Base-by-base conservation (phyloP, 176 grass and related monocot genomes). In the Oryza longistaminata region DNA sequence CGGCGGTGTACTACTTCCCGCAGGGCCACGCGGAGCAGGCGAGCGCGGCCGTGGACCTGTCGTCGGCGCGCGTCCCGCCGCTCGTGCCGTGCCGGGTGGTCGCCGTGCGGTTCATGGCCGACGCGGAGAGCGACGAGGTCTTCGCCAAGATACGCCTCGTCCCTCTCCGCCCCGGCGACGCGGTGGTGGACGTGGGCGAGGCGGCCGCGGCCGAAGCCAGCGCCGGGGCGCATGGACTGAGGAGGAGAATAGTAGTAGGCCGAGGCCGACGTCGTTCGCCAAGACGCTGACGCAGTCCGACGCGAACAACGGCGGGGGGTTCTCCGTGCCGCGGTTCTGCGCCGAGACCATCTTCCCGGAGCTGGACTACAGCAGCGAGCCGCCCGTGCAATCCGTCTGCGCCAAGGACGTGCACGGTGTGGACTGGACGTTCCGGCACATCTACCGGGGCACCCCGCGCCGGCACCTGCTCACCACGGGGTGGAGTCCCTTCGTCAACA, bases 21-120 rank as follows among this genome's bases (percentile, higher is more conserved):
- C 97, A 99, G 90, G 97, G 97, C 74, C 94, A 99, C 88, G 92
- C 90, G 9, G 97, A 99, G 97, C 93, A 99, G 58, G 92, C 96
- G 14, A 43, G 55, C 71, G 90, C 29, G 26, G 16, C 73, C 74
- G 80, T 83, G 53, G 83, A 95, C 85, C 68, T 91, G 3, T 52
- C 87, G 2, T 50, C 89, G 37, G 62, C 67, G 2, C 77, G 60
- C 68, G 81, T 93, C 43, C 89, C 91, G 13, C 44, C 93, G 1
- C 24, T 95, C 17, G 40, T 95, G 27, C 74, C 81, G 37, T 98
- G 93, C 85, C 78, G 89, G 11, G 93, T 98, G 15, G 40, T 34
- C n/a, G 86, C 87, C 65, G 92, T 98, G 12, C 75, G 92, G 64
- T 89, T 83, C 96, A 78, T 92, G 83, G 93, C 93, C 6, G 96